phyloP scores from a whole-genome alignment of 169 alveolate species.

The Eimeria acervulina region DNA sequence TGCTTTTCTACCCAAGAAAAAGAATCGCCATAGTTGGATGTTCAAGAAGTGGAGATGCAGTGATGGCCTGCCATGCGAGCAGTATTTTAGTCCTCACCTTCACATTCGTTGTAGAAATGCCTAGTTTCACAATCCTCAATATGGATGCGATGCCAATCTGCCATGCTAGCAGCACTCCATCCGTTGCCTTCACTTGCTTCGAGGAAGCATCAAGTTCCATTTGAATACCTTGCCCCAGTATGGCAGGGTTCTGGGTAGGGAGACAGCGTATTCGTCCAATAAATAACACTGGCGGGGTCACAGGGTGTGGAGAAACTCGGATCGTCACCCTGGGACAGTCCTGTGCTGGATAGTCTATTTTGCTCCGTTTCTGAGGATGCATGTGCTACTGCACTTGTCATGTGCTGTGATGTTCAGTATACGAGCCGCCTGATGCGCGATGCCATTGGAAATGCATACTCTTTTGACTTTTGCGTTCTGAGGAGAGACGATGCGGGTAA shows the following conservation, averaged over 20 bases:
- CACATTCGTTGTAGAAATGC: too few species aligned
- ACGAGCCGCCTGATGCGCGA: conserved; percentile 75
- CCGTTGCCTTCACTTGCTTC: not conserved
- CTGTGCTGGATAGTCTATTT: not conserved
- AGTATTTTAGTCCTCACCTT: not conserved
- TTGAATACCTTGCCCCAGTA: not conserved
- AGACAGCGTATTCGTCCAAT: too few species aligned
- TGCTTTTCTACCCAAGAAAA: not conserved
- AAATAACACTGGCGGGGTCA: not conserved
- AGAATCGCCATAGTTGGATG: not conserved
- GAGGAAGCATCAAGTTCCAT: not conserved
- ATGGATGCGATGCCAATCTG: not conserved
- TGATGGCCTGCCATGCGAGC: not conserved
- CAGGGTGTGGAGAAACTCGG: not conserved
- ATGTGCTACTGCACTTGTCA: not conserved
- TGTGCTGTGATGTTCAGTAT: conserved; percentile 31
- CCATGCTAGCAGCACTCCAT: not conserved
- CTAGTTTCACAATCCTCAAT: too few species aligned
- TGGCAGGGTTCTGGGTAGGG: too few species aligned
- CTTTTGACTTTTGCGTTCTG: conserved; percentile 18
- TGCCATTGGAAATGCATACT: conserved; percentile 42
- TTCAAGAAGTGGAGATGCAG: not conserved
- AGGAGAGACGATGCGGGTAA: conserved; percentile 60
- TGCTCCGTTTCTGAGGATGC: not conserved
- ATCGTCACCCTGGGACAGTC: not conserved